Conservation (phyloP, 805 yeast species). For the Wickerhamomyces chaumierensis region DNA sequence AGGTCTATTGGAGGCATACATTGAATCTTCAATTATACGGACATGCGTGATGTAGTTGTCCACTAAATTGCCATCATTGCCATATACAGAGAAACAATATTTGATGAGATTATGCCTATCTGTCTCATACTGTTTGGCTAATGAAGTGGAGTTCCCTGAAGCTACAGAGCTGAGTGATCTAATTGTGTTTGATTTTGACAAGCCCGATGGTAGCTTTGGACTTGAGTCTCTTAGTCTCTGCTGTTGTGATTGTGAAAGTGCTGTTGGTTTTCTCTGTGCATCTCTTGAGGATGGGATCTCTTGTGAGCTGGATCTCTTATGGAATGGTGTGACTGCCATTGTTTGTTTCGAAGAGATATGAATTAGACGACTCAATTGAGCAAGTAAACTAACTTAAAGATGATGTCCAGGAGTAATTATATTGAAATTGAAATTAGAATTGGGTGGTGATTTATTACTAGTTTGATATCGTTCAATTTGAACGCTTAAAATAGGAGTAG, state of each 20-base stretch:
- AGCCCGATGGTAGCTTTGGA: constrained; percentile 8
- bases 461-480: too few relatives aligned
- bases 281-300: not conserved
- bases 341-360: too few relatives aligned
- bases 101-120: constrained; percentile 38
- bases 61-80: constrained; percentile 28
- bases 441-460: too few relatives aligned
- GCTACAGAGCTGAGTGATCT: constrained; percentile 16
- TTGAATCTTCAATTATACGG: constrained; percentile 61
- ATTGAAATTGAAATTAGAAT: too few relatives aligned
- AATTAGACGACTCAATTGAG: too few relatives aligned
- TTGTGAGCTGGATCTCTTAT: not conserved
- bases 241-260: constrained; percentile 3
- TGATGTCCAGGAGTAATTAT: too few relatives aligned
- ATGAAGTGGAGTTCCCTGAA: constrained; percentile 19
- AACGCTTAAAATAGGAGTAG: too few relatives aligned
- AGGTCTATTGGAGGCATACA: constrained; percentile 58
- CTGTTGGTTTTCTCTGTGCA: not conserved
- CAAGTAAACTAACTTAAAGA: too few relatives aligned
- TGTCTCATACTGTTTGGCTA: constrained; percentile 48
- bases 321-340: not conserved
- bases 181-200: constrained; percentile 21
- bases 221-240: constrained; percentile 10
- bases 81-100: constrained; percentile 38
- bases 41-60: constrained; percentile 70